Conservation (phyloP, 2,329 filamentous ascomycete species). For the Fusarium sp. region DNA sequence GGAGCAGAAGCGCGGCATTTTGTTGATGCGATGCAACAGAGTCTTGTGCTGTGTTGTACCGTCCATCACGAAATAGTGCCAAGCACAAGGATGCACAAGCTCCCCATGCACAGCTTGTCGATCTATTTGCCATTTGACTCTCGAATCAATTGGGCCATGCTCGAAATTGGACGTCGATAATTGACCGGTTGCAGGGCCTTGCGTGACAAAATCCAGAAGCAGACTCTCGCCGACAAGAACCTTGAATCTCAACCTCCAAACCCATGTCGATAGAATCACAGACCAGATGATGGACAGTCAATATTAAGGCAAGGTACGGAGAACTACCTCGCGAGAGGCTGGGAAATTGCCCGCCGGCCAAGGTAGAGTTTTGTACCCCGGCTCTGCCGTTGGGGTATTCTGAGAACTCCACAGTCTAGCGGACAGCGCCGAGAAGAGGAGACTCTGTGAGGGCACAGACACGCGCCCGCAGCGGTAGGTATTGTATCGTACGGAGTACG, state of each 20-base stretch:
- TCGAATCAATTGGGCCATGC: slow-evolving; percentile 9
- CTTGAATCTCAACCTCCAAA: slow-evolving; percentile 37
- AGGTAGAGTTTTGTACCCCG: slow-evolving; percentile 44
- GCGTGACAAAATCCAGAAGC: slow-evolving; percentile 25
- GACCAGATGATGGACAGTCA: slow-evolving; percentile 32
- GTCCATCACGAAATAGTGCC: slow-evolving; percentile 4
- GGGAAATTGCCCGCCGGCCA: slow-evolving; percentile 42
- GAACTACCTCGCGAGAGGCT: slow-evolving; percentile 42
- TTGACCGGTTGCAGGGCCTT: slow-evolving; percentile 30
- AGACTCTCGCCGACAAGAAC: slow-evolving; percentile 35
- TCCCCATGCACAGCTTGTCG: slow-evolving; percentile 28
- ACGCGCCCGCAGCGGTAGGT: slow-evolving; percentile 18
- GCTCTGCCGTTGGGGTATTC: slow-evolving; percentile 36
- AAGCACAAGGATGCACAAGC: slow-evolving; percentile 18
- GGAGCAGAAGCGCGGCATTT: slow-evolving; percentile 29
- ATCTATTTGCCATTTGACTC: slow-evolving; percentile 26
- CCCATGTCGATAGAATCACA: slow-evolving; percentile 38
- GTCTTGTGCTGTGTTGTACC: background rate
- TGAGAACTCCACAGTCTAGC: slow-evolving; percentile 42
- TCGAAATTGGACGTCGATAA: slow-evolving; percentile 25
- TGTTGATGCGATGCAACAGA: slow-evolving; percentile 27
- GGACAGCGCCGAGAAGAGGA: slow-evolving; percentile 41
- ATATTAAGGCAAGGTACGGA: slow-evolving; percentile 21
- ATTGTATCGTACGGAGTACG: slow-evolving; percentile 2
- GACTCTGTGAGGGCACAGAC: slow-evolving; percentile 36